Conservation (phyloP, 2,329 filamentous ascomycete genomes). For the Neofusicoccum laricinum region DNA sequence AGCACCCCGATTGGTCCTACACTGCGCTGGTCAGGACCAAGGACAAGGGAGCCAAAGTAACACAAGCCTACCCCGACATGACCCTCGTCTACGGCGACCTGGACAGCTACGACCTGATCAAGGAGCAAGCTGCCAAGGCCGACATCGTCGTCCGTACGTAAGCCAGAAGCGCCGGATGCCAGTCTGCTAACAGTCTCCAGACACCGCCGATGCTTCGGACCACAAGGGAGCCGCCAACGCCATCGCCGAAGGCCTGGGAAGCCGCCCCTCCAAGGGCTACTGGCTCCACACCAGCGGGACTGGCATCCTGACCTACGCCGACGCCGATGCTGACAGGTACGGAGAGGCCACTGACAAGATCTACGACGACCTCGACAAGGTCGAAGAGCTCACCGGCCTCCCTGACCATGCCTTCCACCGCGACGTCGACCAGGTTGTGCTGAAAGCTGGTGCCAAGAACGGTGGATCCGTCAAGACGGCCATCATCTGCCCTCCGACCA, state of each 20-base stretch:
- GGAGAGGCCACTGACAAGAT: slow-evolving; percentile 49
- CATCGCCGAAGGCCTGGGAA: slow-evolving; percentile 50
- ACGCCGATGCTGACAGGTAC: slow-evolving; percentile 41
- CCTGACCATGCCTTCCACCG: slow-evolving; percentile 61
- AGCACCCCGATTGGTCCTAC: slow-evolving; percentile 6
- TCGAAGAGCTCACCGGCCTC: slow-evolving; percentile 54
- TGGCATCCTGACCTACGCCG: slow-evolving; percentile 52
- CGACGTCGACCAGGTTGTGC: slow-evolving; percentile 66
- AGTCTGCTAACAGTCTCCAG: slow-evolving; percentile 15
- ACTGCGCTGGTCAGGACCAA: slow-evolving; percentile 6
- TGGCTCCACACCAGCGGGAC: slow-evolving; percentile 57
- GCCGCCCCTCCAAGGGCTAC: slow-evolving; percentile 41
- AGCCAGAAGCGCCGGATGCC: fast-evolving
- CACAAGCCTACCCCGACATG: slow-evolving; percentile 4
- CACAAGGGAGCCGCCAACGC: slow-evolving; percentile 37
- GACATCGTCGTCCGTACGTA: slow-evolving; percentile 24
- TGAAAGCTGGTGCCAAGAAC: slow-evolving; percentile 40
- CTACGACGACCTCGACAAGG: slow-evolving; percentile 60
- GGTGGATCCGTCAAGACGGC: slow-evolving; percentile 25
- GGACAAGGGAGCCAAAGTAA: not conserved
- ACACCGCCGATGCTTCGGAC: slow-evolving; percentile 29
- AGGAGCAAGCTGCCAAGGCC: slow-evolving; percentile 2
- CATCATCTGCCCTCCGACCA: slow-evolving; percentile 64
- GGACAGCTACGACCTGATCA: slow-evolving; percentile 9
- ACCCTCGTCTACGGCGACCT: slow-evolving; percentile 9